phyloP scores from a whole-genome alignment of 768 basidiomycete species.

The Suillus plorans region DNA sequence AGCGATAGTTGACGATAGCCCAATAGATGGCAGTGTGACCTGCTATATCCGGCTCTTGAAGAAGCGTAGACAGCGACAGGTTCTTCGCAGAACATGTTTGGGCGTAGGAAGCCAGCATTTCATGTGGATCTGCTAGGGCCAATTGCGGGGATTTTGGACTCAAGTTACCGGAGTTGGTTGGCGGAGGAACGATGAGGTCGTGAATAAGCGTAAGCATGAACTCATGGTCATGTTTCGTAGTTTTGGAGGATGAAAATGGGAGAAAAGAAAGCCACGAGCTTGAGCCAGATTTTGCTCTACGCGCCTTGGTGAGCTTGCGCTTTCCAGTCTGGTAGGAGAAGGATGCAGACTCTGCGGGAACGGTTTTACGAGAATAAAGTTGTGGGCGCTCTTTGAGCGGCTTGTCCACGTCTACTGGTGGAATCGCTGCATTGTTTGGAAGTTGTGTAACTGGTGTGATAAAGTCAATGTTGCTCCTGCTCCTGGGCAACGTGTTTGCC shows the following conservation, averaged over 20 bases:
- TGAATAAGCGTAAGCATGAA: conserved; percentile 53
- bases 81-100: conserved; percentile 55
- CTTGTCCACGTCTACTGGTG: not conserved
- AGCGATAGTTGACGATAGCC: conserved; percentile 35
- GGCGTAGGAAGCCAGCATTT: conserved; percentile 58
- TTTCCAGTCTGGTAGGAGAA: not conserved
- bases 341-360: not conserved
- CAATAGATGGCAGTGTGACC: conserved; percentile 31
- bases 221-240: conserved; percentile 45
- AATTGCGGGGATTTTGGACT: too few relatives aligned
- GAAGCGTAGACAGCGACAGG: conserved; percentile 36
- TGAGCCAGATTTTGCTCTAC: not conserved
- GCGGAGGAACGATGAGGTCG: conserved; percentile 42
- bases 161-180: conserved; percentile 9
- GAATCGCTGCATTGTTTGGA: too few relatives aligned
- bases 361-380: not conserved
- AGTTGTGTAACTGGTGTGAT: not conserved
- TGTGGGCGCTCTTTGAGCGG: conserved; percentile 1
- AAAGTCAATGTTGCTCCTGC: conserved; percentile 1
- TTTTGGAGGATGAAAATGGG: conserved; percentile 24
- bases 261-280: conserved; percentile 30
- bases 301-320: not conserved
- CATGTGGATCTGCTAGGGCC: conserved; percentile 8
- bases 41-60: conserved; percentile 24
- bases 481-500: not conserved